Conservation (phyloP, 768 basidiomycete species). For the Asterophora parasitica region DNA sequence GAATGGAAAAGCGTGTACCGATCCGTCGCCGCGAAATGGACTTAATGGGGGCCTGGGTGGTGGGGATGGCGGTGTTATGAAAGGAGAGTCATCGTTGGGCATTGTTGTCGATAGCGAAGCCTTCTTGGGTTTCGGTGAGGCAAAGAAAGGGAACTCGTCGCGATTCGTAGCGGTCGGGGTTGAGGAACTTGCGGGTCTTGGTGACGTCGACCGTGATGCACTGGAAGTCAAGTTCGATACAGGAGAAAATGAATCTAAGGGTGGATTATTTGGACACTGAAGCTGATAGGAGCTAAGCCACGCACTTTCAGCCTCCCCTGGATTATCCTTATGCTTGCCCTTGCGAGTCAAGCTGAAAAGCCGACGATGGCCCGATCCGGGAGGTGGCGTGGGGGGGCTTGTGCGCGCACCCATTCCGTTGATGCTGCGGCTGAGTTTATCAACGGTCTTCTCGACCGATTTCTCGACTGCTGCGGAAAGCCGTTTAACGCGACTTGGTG, state of each 20-base stretch:
- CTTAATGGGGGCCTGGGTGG: slow-evolving; percentile 43
- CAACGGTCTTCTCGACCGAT: slow-evolving; percentile 51
- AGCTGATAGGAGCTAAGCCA: slow-evolving; percentile 2
- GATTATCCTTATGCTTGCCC: slow-evolving; percentile 41
- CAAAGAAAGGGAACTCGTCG: slow-evolving; percentile 45
- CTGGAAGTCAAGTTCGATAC: slow-evolving; percentile 27
- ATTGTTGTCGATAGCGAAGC: slow-evolving; percentile 1
- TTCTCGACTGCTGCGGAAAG: slow-evolving; percentile 44
- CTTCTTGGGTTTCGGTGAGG: slow-evolving; percentile 17
- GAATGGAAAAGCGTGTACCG: slow-evolving; percentile 38
- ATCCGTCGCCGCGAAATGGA: slow-evolving; percentile 63
- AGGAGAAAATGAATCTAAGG: slow-evolving; percentile 20
- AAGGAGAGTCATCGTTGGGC: slow-evolving; percentile 40
- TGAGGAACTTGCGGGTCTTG: slow-evolving; percentile 11
- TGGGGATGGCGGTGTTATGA: slow-evolving; percentile 73
- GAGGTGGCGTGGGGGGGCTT: slow-evolving; percentile 26
- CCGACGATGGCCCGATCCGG: slow-evolving; percentile 39
- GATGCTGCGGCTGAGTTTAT: slow-evolving; percentile 59
- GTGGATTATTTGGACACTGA: slow-evolving; percentile 6
- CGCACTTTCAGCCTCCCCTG: slow-evolving; percentile 29
- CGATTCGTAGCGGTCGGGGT: slow-evolving; percentile 17
- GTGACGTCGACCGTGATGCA: slow-evolving; percentile 29
- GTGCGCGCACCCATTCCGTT: slow-evolving; percentile 32
- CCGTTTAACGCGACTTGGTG: slow-evolving; percentile 48
- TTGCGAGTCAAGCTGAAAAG: slow-evolving; percentile 54